Conservation (phyloP, 1,284 basidiomycete species). For the Ceratobasidium sp. region DNA sequence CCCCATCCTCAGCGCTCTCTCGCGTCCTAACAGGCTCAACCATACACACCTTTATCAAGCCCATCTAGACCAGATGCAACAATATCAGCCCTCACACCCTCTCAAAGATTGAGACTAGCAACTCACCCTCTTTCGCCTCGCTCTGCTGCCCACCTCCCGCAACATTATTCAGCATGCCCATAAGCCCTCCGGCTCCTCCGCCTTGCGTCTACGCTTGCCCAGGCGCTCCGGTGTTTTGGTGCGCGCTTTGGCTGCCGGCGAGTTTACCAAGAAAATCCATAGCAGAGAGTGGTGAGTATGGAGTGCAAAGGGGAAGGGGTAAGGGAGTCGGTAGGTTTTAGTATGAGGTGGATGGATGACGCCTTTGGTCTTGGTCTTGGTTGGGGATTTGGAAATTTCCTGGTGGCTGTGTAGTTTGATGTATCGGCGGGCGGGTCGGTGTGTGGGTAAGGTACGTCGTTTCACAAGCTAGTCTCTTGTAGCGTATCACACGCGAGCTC, state of each 20-base stretch:
- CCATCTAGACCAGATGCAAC: conserved; percentile 33
- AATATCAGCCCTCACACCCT: conserved; percentile 6
- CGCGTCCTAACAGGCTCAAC: not conserved
- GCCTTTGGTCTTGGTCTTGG: no score
- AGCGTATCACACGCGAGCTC: no score
- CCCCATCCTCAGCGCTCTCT: not conserved
- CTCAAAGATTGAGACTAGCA: not conserved
- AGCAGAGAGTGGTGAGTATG: not conserved
- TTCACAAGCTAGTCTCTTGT: no score
- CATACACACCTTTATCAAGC: conserved; percentile 43
- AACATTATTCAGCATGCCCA: conserved; percentile 47
- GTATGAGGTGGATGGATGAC: not conserved
- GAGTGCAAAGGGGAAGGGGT: not conserved
- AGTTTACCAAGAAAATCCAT: conserved; percentile 32
- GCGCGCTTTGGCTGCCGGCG: not conserved
- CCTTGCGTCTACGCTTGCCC: conserved; percentile 5
- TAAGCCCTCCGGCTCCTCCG: conserved; percentile 34
- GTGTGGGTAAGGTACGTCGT: no score
- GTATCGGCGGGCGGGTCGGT: no score
- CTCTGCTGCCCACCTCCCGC: conserved; percentile 48
- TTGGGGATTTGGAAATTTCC: no score
- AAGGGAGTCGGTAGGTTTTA: not conserved
- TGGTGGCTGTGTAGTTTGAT: no score
- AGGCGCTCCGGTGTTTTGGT: not conserved
- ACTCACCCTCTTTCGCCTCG: conserved; percentile 50